Evolutionary conservation across 257 asterid species (phyloP).

Genomic region (Verbascum thapsus): DNA sequence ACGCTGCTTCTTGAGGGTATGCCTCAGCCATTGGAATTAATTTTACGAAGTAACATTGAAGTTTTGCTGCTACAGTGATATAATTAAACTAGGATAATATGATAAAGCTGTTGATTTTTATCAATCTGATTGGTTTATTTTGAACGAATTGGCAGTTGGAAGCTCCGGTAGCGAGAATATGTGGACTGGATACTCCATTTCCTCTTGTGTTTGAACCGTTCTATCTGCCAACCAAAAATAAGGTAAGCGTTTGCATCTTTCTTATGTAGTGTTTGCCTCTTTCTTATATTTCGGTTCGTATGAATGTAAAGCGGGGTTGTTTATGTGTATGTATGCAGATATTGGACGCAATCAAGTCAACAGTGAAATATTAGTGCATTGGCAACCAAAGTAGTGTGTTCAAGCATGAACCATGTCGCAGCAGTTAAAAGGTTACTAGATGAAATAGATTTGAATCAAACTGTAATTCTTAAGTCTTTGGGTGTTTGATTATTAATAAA

Average conservation of each 20-base stretch:
- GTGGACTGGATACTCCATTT: slow-evolving; percentile 93
- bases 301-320: no score
- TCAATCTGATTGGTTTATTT: not conserved
- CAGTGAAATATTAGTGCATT: slow-evolving; percentile 56
- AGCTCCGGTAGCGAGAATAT: slow-evolving; percentile 92
- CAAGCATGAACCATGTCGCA: not conserved
- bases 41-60: not conserved
- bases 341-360: slow-evolving; percentile 85
- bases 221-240: slow-evolving; percentile 88
- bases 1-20: slow-evolving; percentile 91
- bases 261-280: no score
- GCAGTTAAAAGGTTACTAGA: no score
- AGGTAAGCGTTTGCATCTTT: slow-evolving; percentile 44
- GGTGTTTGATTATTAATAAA: no score
- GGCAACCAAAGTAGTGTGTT: slow-evolving; percentile 8
- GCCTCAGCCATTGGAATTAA: not conserved
- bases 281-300: no score
- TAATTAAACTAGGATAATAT: no score
- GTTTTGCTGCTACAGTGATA: no score
- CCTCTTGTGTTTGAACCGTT: slow-evolving; percentile 95
- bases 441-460: no score
- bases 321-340: slow-evolving; percentile 45
- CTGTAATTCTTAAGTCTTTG: no score
- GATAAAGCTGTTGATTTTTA: no score
- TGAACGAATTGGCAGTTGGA: slow-evolving; percentile 57